These are phyloP conservation scores for Amoeboaphelidium protococcarum DNA, from an alignment of 371 early-diverging fungal species.

Conservation along the genomic window DNA sequence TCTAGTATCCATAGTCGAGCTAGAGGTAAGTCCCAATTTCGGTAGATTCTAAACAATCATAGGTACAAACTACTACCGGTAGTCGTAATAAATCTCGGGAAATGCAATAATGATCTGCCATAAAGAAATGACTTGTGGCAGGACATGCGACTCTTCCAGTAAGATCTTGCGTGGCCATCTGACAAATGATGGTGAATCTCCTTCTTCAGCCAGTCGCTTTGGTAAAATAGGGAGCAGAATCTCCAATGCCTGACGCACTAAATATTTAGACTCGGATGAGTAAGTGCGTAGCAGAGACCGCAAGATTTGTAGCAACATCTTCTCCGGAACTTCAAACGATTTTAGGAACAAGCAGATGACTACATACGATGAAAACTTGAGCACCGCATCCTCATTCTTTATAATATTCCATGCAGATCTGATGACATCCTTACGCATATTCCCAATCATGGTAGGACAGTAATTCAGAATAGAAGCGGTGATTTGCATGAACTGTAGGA, in stretches of 20 bases:
- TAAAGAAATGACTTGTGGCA: conserved; percentile 57
- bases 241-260: conserved; percentile 82
- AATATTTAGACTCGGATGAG: conserved; percentile 32
- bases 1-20: conserved; percentile 58
- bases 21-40: conserved; percentile 55
- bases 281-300: conserved; percentile 63
- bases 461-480: no score
- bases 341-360: conserved; percentile 66
- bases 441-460: conserved; percentile 40
- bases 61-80: conserved; percentile 59
- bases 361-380: conserved; percentile 83
- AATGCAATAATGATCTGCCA: conserved; percentile 75
- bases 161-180: conserved; percentile 60
- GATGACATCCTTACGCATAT: conserved; percentile 68
- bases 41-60: conserved; percentile 58
- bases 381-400: conserved; percentile 66
- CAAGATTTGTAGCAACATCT: conserved; percentile 68
- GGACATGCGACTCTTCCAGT: conserved; percentile 65
- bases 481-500: no score
- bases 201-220: conserved; percentile 22
- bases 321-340: conserved; percentile 69
- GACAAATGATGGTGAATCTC: conserved; percentile 52
- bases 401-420: conserved; percentile 79
- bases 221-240: conserved; percentile 69
- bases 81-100: conserved; percentile 57